Evolutionary conservation across 352 stramenopile species (phyloP).

Genomic region (Pythium periplocum): DNA sequence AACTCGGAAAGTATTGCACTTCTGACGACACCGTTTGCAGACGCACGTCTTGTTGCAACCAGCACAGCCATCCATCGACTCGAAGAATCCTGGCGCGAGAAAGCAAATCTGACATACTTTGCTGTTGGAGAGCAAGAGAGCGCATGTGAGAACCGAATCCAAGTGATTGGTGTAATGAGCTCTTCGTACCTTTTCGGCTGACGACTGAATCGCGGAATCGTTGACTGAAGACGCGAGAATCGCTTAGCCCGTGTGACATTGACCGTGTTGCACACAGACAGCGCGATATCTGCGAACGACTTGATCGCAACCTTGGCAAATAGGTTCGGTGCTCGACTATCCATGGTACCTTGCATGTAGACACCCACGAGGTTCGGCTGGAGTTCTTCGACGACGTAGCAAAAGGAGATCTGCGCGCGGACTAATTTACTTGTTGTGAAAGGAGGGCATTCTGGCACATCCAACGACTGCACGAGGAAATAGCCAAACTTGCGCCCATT

Average conservation of each 20-base stretch:
- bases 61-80: constrained; percentile 8
- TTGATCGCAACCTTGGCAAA: constrained; percentile 6
- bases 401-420: constrained; percentile 9
- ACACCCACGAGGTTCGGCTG: constrained; percentile 13
- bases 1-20: constrained; percentile 6
- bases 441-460: constrained; percentile 15
- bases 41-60: constrained; percentile 17
- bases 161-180: too few relatives aligned
- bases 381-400: constrained; percentile 23
- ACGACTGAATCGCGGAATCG: background rate
- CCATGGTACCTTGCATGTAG: constrained; percentile 19
- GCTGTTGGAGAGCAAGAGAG: background rate
- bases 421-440: constrained; percentile 1
- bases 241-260: constrained; percentile 11
- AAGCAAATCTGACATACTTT: constrained; percentile 14
- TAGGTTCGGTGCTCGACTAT: constrained; percentile 2
- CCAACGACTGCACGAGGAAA: constrained; percentile 18
- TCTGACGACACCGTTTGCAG: constrained; percentile 13
- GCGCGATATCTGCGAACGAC: constrained; percentile 15
- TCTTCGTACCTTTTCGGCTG: background rate
- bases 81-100: constrained; percentile 13
- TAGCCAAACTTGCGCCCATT: constrained; percentile 16
- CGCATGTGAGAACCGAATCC: too few relatives aligned
- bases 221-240: constrained; percentile 4
- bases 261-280: constrained; percentile 4